Conservation (phyloP, 306 rosid genomes). For the Sesbania bispinosa region DNA sequence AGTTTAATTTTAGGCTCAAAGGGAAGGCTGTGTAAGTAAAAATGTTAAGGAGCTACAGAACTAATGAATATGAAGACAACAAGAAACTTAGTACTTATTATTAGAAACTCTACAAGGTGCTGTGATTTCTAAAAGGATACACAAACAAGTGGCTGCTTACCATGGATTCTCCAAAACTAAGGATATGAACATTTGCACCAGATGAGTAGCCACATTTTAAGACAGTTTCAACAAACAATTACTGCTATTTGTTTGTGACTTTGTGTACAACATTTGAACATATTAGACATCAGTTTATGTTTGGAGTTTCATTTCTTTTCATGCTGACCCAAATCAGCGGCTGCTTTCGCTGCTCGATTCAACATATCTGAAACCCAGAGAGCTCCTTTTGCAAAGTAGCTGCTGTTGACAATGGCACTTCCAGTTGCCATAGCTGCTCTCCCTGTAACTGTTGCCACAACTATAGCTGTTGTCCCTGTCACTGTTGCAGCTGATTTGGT, state of each 20-base stretch:
- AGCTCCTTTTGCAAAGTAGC: constrained; percentile 89
- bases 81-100: not conserved
- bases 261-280: constrained; percentile 13
- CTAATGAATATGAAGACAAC: too few relatives aligned
- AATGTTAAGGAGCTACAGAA: not conserved
- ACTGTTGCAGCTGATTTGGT: constrained; percentile 67
- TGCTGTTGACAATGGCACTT: constrained; percentile 67
- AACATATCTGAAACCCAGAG: constrained; percentile 63
- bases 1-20: too few relatives aligned
- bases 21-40: too few relatives aligned
- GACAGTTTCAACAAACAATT: constrained; percentile 11
- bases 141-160: constrained; percentile 21
- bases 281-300: not conserved
- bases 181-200: constrained; percentile 30
- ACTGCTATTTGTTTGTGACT: not conserved
- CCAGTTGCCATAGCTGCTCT: constrained; percentile 75
- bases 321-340: constrained; percentile 57
- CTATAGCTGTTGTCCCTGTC: constrained; percentile 80
- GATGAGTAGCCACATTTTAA: constrained; percentile 14
- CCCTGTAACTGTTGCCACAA: constrained; percentile 64
- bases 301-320: constrained; percentile 23
- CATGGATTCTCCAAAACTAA: constrained; percentile 8
- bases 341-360: constrained; percentile 60
- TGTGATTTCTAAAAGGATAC: not conserved
- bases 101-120: not conserved